phyloP scores from a whole-genome alignment of 2,329 filamentous ascomycete genomes.

The Fusarium metavorans region DNA sequence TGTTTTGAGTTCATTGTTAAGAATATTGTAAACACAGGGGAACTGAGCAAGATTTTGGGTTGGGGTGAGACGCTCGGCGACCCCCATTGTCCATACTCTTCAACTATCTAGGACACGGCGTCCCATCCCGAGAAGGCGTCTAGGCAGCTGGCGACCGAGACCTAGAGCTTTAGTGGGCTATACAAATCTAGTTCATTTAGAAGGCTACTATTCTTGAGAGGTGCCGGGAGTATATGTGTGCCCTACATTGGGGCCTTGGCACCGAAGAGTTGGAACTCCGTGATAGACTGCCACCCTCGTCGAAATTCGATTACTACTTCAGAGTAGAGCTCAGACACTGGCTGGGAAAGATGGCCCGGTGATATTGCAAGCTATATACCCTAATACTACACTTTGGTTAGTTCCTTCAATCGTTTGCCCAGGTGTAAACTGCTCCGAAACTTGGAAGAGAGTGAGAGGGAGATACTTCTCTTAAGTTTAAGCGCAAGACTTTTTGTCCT shows the following conservation, averaged over 20 bases:
- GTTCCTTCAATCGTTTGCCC: constrained; percentile 58
- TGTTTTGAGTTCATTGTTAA: no score
- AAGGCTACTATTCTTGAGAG: constrained; percentile 47
- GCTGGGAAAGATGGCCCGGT: constrained; percentile 52
- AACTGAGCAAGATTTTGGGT: background rate
- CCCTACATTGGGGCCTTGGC: constrained; percentile 43
- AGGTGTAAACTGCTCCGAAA: constrained; percentile 56
- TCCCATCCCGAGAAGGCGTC: constrained; percentile 17
- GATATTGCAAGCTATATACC: constrained; percentile 53
- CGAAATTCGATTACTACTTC: constrained; percentile 16
- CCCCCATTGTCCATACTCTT: constrained; percentile 29
- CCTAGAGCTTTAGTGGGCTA: constrained; percentile 40
- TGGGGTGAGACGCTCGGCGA: constrained; percentile 32
- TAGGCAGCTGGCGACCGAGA: no score
- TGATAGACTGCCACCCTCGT: constrained; percentile 24
- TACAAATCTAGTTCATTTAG: constrained; percentile 55
- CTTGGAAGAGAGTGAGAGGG: constrained; percentile 15
- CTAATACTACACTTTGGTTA: constrained; percentile 52
- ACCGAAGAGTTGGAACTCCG: constrained; percentile 6
- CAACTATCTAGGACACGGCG: constrained; percentile 33
- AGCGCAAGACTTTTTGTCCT: constrained; percentile 59
- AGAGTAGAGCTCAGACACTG: constrained; percentile 28
- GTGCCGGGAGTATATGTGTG: constrained; percentile 45
- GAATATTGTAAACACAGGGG: fast-evolving
- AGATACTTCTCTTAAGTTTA: constrained; percentile 36